Percentiles rank a stretch among this genome's conserved stretches.
These are phyloP conservation scores for Diaporthe citri DNA, from an alignment of 2,329 filamentous ascomycete genomes.

Conservation along the genomic window DNA sequence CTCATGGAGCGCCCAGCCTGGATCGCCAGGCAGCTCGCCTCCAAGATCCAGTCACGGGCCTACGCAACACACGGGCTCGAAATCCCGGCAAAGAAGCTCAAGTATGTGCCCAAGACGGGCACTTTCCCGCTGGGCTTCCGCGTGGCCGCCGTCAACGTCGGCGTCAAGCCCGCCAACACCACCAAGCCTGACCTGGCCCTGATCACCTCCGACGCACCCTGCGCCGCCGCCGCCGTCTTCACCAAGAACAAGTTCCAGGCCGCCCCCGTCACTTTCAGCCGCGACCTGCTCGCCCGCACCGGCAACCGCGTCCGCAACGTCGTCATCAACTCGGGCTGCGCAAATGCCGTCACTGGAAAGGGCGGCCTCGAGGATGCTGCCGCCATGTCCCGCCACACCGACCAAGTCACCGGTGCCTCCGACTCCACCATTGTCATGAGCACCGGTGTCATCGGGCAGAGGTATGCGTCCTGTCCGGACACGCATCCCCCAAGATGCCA, in stretches of 20 bases:
- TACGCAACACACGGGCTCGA: constrained; percentile 38
- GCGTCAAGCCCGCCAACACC: constrained; percentile 93
- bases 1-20: constrained; percentile 39
- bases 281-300: constrained; percentile 75
- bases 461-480: constrained; percentile 59
- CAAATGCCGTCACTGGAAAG: constrained; percentile 95
- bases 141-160: constrained; percentile 88
- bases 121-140: constrained; percentile 92
- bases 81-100: constrained; percentile 85
- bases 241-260: constrained; percentile 99
- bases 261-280: constrained; percentile 90
- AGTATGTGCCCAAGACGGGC: constrained; percentile 87
- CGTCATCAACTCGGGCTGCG: constrained; percentile 94
- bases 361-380: constrained; percentile 90
- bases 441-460: constrained; percentile 96
- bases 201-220: constrained; percentile 87
- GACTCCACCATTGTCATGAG: constrained; percentile 93
- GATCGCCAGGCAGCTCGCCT: constrained; percentile 41
- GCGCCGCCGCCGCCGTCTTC: constrained; percentile 91
- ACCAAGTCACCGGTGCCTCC: constrained; percentile 67
- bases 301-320: constrained; percentile 83
- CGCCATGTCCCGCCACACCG: constrained; percentile 84
- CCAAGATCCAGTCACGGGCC: constrained; percentile 45
- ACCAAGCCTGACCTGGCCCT: constrained; percentile 92
- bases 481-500: neutral